Base-by-base conservation (phyloP, 192 early-diverging fungal species). In the Spizellomyces punctatus region DNA sequence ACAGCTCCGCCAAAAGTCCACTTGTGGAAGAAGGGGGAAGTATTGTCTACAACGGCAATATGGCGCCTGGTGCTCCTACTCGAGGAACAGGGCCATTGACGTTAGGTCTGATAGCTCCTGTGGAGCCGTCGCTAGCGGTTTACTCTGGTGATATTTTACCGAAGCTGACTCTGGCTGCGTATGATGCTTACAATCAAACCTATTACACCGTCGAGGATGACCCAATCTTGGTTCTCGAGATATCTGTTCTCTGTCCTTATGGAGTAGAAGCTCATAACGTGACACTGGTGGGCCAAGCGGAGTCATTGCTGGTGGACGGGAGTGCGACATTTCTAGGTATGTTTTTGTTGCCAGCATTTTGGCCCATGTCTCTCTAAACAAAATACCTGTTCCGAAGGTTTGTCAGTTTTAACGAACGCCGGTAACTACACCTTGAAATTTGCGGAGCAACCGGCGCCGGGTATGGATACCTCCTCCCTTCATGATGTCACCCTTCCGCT, bases 131-230 rank as follows among this genome's bases (percentile, higher is more conserved):
- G 21, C 27, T 60, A 36, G n/a, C 59, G 59, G 52, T 70, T 19
- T 19, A 57, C 10, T 10, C 69, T 43, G 70, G 70, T 10, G 70
- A 45, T 8, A 52, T 47, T 6, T 49, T 72, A 5, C 63, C 70
- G 0, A 12, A 12, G 1, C 54, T 72, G 12, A 46, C 45, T 27
- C 41, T 72, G 49, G 10, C 22, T 8, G 57, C 70, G 27, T 57
- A 57, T 8, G 68, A 70, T 27, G 27, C 57, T 6, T 70, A 70
- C 50, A 36, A 17, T 36, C 59, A 60, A 22, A 60, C 12, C 2
- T 54, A 54, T 54, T 54, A n/a, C 52, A 54, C 52, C 52, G 52
- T 54, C 2, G 52, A 54, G 17, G 17, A 54, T 19, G 52, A 54
- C 17, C 16, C 52, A 2, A n/a, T 54, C 16, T n/a, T 54, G 52